Percentiles rank a stretch among this genome's conserved stretches.
These are phyloP conservation scores for Mikania micrantha DNA, from an alignment of 129 eudicot genomes.

Conservation along the genomic window DNA sequence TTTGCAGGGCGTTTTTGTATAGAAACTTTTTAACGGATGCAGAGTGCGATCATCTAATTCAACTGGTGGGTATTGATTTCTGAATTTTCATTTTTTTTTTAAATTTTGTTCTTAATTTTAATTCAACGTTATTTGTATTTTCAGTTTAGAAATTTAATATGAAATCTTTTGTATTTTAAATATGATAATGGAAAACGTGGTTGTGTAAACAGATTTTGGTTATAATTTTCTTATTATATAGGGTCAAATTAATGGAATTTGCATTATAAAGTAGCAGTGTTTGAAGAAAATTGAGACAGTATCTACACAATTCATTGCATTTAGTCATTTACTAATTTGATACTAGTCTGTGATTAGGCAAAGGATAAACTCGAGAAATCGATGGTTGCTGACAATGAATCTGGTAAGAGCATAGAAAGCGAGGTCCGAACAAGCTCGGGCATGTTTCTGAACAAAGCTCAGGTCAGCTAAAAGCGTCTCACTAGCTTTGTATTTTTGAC, in stretches of 20 bases:
- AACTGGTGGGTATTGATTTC: conserved; percentile 33
- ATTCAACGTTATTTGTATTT: neutral
- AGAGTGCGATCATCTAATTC: conserved; percentile 88
- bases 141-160: too few species aligned
- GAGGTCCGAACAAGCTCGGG: conserved; percentile 95
- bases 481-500: neutral
- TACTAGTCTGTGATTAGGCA: conserved; percentile 37
- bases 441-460: conserved; percentile 73
- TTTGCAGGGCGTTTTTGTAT: conserved; percentile 72
- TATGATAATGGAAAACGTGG: too few species aligned
- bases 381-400: conserved; percentile 90
- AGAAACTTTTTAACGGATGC: conserved; percentile 66
- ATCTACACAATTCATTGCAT: neutral
- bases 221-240: neutral
- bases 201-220: too few species aligned
- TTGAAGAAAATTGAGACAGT: neutral
- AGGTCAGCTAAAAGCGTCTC: conserved; percentile 38
- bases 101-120: neutral
- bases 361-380: conserved; percentile 80
- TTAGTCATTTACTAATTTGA: neutral
- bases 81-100: neutral
- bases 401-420: conserved; percentile 86
- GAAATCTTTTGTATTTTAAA: too few species aligned
- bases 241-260: neutral
- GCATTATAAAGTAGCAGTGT: neutral